Evolutionary conservation across 225 moss, liverwort and hornwort species (phyloP), one percentile per base, ranked within the genome.

Genomic region (Marchantia paleacea): DNA sequence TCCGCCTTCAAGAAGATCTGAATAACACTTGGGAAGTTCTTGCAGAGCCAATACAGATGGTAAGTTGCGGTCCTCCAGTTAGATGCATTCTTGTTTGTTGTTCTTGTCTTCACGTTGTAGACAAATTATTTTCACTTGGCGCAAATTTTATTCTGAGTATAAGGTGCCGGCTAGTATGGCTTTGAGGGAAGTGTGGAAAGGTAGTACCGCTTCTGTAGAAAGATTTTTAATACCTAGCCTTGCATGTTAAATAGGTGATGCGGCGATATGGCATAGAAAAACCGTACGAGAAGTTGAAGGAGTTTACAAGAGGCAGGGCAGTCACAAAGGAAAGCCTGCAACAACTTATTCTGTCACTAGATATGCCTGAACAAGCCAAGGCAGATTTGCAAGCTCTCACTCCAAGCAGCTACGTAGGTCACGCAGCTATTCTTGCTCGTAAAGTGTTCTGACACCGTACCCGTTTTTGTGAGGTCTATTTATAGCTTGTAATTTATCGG

Each of bases 41-140:
- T 72, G 94, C 94, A 29, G 96, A 96, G 79, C 91, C 96, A 53
- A 94, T 96, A 62, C 94, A 94, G 88, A 96, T 92, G 81, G 96
- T 96, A 91, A 83, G 85, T 80, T n/a, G 39, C 55, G 12, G 49
- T 9, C 7, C 49, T 73, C 25, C 71, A 67, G 18, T 26, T 52
- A 74, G 76, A n/a, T 62, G 10, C 31, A 50, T 70, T 7, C 50
- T 51, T 52, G 50, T 22, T 50, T 51, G 13, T 48, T n/a, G 16
- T 31, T 55, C 18, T 82, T 55, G 68, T 52, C 48, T 64, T 64
- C 64, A 29, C 31, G 15, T 62, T 7, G 19, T 26, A 14, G 66
- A 66, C 10, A 25, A 66, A 28, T 66, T 12, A 25, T 13, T 10
- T 15, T 16, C 18, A 9, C 58, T 12, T 66, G 3, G 28, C 4